These are phyloP conservation scores for Fusarium bactridioides DNA, from an alignment of 2,329 filamentous ascomycete genomes.

Conservation along the genomic window DNA sequence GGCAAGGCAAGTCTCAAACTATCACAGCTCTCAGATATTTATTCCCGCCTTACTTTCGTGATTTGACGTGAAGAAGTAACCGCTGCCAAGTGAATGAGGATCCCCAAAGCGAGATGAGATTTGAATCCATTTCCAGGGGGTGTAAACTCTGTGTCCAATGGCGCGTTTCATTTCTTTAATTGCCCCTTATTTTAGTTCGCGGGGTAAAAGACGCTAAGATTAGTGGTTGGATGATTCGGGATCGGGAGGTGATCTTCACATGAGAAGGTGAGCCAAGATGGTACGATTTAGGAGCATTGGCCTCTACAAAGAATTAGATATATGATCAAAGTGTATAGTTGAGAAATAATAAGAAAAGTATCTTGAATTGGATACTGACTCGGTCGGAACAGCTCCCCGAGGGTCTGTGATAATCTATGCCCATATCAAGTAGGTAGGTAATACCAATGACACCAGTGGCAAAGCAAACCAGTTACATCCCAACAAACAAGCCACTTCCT, in stretches of 20 bases:
- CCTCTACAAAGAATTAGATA: not conserved
- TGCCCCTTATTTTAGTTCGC: slow-evolving; percentile 3
- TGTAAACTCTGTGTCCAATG: not conserved
- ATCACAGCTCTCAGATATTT: not conserved
- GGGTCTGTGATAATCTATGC: not conserved
- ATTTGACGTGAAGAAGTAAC: not conserved
- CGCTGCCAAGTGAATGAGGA: not conserved
- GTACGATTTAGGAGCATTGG: not conserved
- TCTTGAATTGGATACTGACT: not conserved
- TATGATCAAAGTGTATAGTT: not conserved
- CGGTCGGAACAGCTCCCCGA: not conserved
- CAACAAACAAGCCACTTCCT: slow-evolving; percentile 2
- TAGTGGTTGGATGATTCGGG: not conserved
- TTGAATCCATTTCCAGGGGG: slow-evolving; percentile 6
- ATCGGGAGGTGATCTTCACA: not conserved
- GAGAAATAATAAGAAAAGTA: not conserved
- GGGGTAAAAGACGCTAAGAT: slow-evolving; percentile 11
- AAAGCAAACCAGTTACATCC: not conserved
- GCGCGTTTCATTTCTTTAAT: not conserved
- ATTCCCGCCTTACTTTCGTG: not conserved
- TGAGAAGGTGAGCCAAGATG: not conserved
- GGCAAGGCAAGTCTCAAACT: not conserved
- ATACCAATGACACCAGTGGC: not conserved
- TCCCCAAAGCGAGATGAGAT: slow-evolving; percentile 9
- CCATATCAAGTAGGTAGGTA: not conserved